A percentile compares a stretch with the other conserved stretches of the same genome.
These are phyloP conservation scores for Cymbopogon flexuosus DNA, from an alignment of 202 grass and related monocot genomes.

Conservation along the genomic window DNA sequence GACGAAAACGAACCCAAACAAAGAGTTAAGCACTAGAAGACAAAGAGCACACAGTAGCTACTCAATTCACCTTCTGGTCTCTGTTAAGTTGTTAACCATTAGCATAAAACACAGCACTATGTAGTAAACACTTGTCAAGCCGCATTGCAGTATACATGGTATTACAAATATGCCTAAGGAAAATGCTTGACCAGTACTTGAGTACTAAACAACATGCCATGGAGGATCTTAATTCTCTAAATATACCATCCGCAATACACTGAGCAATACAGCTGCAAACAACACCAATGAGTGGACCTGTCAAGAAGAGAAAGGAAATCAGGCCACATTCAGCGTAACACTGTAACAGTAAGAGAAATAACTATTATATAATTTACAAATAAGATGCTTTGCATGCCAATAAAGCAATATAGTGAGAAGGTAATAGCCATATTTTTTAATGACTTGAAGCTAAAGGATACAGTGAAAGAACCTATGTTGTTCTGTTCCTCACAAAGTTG, in stretches of 20 bases:
- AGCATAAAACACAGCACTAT: not conserved
- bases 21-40: slow-evolving; percentile 13
- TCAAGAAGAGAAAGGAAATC: slow-evolving; percentile 14
- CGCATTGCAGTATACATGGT: not conserved
- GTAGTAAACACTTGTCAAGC: not conserved
- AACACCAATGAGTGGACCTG: slow-evolving; percentile 25
- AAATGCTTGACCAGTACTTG: not conserved
- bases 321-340: slow-evolving; percentile 14
- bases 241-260: slow-evolving; percentile 11
- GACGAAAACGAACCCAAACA: too few species aligned
- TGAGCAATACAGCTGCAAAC: slow-evolving; percentile 7
- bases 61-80: not conserved
- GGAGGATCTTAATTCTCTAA: not conserved
- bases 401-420: not conserved
- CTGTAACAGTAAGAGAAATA: not conserved
- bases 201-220: slow-evolving; percentile 31
- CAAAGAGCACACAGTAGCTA: not conserved
- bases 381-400: not conserved
- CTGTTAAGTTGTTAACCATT: not conserved
- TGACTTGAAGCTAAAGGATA: slow-evolving; percentile 7
- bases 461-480: not conserved
- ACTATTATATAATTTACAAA: not conserved
- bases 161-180: slow-evolving; percentile 17
- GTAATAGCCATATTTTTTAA: not conserved
- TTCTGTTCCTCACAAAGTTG: not conserved